These are phyloP conservation scores for Corynespora cassiicola DNA, from an alignment of 2,329 filamentous ascomycete species.

Conservation along the genomic window DNA sequence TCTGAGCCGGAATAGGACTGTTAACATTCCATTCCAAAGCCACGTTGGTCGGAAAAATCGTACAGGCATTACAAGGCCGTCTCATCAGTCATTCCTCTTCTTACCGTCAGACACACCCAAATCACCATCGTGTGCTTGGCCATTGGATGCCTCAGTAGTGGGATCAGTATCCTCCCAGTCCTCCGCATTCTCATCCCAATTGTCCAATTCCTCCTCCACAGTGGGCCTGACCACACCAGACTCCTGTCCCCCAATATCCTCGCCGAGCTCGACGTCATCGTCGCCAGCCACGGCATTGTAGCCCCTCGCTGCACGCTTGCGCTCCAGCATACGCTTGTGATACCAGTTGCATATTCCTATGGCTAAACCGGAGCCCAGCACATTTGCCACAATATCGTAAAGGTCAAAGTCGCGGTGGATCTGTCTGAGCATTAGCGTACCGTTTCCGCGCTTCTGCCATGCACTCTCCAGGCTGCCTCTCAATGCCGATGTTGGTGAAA, in stretches of 20 bases:
- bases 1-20: no score
- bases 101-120: constrained; percentile 40
- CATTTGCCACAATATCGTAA: constrained; percentile 86
- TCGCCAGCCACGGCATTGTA: constrained; percentile 74
- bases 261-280: constrained; percentile 78
- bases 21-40: no score
- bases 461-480: neutral
- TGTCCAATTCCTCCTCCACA: constrained; percentile 85
- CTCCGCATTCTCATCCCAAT: constrained; percentile 88
- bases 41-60: no score
- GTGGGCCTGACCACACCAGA: constrained; percentile 62
- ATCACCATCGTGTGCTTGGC: constrained; percentile 34
- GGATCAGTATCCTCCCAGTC: constrained; percentile 69
- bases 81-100: constrained; percentile 50
- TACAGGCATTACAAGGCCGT: constrained; percentile 11
- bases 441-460: neutral
- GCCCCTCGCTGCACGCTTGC: constrained; percentile 75
- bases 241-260: constrained; percentile 64
- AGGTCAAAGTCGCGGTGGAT: constrained; percentile 70
- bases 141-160: constrained; percentile 29
- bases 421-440: constrained; percentile 28
- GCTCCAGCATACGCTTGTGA: constrained; percentile 92
- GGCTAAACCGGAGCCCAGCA: constrained; percentile 76
- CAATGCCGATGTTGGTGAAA: no score
- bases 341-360: constrained; percentile 86